phyloP scores from a whole-genome alignment of 345 rosid genomes.

The Eucalyptus curtisii region DNA sequence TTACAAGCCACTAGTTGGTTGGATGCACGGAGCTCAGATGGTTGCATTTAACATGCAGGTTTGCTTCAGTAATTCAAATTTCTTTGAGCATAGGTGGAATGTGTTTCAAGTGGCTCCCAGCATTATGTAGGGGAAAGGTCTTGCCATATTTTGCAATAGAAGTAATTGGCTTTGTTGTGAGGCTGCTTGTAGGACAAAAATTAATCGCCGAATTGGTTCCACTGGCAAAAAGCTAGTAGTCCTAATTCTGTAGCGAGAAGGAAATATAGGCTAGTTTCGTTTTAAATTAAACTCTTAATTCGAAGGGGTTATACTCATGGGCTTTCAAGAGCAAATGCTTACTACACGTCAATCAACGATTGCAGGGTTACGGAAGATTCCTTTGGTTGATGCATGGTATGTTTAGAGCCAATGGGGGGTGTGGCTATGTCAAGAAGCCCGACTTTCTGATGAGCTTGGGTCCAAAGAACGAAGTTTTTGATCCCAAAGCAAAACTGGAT shows the following conservation, averaged over 20 bases:
- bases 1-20: slow-evolving; percentile 71
- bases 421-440: slow-evolving; percentile 84
- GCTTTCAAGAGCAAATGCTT: background rate
- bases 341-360: background rate
- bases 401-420: slow-evolving; percentile 80
- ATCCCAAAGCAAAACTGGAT: slow-evolving; percentile 24
- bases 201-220: background rate
- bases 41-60: slow-evolving; percentile 99
- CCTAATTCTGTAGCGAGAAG: background rate
- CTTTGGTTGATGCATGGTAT: slow-evolving; percentile 86
- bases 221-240: background rate
- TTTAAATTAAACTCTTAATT: background rate
- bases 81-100: background rate
- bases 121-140: background rate
- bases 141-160: background rate
- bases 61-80: background rate
- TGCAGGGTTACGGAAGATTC: slow-evolving; percentile 53
- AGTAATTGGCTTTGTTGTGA: background rate
- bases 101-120: background rate
- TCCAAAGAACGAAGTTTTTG: slow-evolving; percentile 18
- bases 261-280: background rate
- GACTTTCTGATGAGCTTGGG: slow-evolving; percentile 30
- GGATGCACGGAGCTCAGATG: slow-evolving; percentile 99
- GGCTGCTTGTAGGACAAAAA: background rate
- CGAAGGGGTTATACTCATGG: background rate